Evolutionary conservation across 169 alveolate genomes (phyloP).

Genomic region (Sarcocystis neurona): DNA sequence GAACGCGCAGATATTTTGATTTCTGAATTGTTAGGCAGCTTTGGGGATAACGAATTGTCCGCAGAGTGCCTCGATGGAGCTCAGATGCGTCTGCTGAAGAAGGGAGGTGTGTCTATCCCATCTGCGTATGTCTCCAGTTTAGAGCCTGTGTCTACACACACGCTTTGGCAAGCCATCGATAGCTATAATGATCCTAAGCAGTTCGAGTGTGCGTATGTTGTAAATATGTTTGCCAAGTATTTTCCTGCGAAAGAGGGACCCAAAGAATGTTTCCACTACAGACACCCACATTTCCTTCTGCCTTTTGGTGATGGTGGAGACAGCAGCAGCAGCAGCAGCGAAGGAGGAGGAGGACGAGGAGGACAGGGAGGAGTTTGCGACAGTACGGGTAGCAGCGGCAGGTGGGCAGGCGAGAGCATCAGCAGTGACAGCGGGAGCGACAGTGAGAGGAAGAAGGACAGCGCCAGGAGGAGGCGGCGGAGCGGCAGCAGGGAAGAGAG

Average conservation of each 20-base stretch:
- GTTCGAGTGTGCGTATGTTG: constrained; percentile 40
- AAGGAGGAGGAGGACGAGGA: not conserved
- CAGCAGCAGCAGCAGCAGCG: too few species aligned
- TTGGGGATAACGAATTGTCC: constrained; percentile 86
- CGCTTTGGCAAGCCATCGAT: constrained; percentile 68
- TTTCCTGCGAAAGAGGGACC: constrained; percentile 11
- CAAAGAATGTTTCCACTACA: constrained; percentile 37
- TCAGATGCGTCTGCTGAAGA: constrained; percentile 64
- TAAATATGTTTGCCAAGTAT: constrained; percentile 19
- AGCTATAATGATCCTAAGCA: constrained; percentile 34
- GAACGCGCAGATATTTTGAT: constrained; percentile 79
- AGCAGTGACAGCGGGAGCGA: not conserved
- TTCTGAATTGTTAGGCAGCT: constrained; percentile 82
- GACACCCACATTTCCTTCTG: constrained; percentile 31
- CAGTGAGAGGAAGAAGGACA: not conserved
- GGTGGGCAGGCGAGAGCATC: not conserved
- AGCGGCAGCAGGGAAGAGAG: not conserved
- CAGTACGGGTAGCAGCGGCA: not conserved
- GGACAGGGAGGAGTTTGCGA: not conserved
- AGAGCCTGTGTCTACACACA: constrained; percentile 75
- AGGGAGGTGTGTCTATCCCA: constrained; percentile 76
- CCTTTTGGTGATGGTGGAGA: constrained; percentile 14
- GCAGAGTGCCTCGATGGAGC: constrained; percentile 86
- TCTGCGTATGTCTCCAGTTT: constrained; percentile 72
- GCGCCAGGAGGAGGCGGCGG: not conserved